These are phyloP conservation scores for Cercospora zeina DNA, from an alignment of 2,329 filamentous ascomycete species.

Conservation along the genomic window DNA sequence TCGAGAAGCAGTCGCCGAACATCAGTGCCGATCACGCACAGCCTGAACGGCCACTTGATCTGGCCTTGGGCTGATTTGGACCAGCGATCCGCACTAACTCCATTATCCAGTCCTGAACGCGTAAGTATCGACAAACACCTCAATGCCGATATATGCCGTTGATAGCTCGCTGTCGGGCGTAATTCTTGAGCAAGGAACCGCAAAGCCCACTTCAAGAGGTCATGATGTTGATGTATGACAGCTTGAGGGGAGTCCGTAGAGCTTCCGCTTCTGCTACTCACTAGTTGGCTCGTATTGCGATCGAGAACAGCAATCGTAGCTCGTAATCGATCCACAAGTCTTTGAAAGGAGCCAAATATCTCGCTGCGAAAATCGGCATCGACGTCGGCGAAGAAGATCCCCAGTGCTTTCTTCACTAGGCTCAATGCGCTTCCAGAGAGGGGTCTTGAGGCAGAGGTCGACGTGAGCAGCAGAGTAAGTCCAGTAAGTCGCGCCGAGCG, in stretches of 20 bases:
- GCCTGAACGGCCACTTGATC: conserved; percentile 52
- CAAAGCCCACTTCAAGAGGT: conserved; percentile 74
- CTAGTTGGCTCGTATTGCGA: conserved; percentile 10
- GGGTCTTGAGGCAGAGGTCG: conserved; percentile 71
- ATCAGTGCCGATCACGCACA: conserved; percentile 47
- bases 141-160: conserved; percentile 79
- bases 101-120: conserved; percentile 64
- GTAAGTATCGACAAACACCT: conserved; percentile 69
- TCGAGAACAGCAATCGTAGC: conserved; percentile 61
- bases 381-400: conserved; percentile 74
- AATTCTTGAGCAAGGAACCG: conserved; percentile 72
- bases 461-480: conserved; percentile 75
- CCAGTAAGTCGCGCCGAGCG: conserved; percentile 70
- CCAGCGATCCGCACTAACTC: conserved; percentile 42
- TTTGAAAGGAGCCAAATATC: conserved; percentile 70
- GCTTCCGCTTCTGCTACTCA: background rate
- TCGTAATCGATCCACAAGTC: conserved; percentile 73
- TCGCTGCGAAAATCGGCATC: conserved; percentile 86
- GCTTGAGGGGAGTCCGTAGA: background rate
- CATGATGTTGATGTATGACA: conserved; percentile 20
- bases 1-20: conserved; percentile 69
- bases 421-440: conserved; percentile 64
- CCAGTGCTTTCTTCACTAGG: conserved; percentile 65
- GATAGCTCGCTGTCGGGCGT: conserved; percentile 80
- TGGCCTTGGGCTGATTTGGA: conserved; percentile 54